Base-by-base conservation (phyloP, 2,329 filamentous ascomycete genomes). In the Aspergillus floridensis region DNA sequence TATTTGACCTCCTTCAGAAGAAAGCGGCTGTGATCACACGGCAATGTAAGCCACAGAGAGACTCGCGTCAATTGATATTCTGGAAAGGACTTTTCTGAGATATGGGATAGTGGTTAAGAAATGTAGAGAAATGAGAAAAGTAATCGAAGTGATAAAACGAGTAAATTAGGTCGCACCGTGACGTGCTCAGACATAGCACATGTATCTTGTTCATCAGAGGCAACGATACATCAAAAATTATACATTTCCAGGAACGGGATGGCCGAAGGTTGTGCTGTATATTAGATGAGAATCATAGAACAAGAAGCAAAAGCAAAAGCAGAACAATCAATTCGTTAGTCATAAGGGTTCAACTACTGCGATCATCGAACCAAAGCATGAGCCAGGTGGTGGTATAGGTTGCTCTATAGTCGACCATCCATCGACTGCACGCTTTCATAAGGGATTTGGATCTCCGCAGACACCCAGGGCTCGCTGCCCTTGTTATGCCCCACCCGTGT, bases 401-500 rank as follows among this genome's bases (percentile, higher is more conserved):
- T 16, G 48, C 24, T 49, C 56, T 60, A 67, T 12, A 63, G 67
- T 56, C 53, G 69, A 31, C 57, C 57, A 12, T 67, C 64, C 14
- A 61, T 49, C 44, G 60, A 51, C 10, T 67, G 63, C 21, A 72
- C 41, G 29, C 59, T 68, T 56, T 73, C 70, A 56, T 73, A 70
- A 2, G 67, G 69, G 44, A 66, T 58, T 14, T 69, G 67, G 0
- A 57, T 24, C 26, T 70, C 71, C 10, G 59, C 38, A 22, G 63
- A 59, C 2, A 53, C 57, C 66, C 68, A 71, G 5, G 64, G 61
- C 41, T 72, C 71, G 2, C 68, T 62, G 6, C 80, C 81, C 56
- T 84, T 81, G 63, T 80, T 85, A 44, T 85, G 79, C 79, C 86
- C 41, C 26, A 55, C 85, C 22, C 84, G 80, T 3, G 83, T 81